phyloP scores from a whole-genome alignment of 192 early-diverging fungal genomes.

The Umbelopsis sp. region DNA sequence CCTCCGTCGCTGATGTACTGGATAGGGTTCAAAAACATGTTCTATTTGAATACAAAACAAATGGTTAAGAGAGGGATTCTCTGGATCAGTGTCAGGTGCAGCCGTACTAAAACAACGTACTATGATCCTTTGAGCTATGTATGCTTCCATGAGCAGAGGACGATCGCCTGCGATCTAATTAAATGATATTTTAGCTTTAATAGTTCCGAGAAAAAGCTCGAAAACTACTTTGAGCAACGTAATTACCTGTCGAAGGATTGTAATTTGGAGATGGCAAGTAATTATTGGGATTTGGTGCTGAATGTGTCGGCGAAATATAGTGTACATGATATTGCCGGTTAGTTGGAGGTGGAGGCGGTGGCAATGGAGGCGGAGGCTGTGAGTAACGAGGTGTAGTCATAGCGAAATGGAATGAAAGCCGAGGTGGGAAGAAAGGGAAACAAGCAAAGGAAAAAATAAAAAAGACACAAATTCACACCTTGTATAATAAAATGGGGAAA shows the following conservation, averaged over 20 bases:
- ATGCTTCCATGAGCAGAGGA: neutral
- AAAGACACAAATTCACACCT: neutral
- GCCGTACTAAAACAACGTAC: neutral
- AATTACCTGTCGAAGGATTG: neutral
- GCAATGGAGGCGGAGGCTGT: neutral
- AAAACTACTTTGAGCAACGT: no score
- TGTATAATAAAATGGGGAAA: no score
- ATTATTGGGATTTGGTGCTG: neutral
- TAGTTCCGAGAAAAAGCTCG: no score
- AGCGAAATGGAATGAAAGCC: neutral
- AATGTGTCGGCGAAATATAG: neutral
- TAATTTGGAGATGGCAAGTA: constrained; percentile 4
- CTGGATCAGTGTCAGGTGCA: neutral
- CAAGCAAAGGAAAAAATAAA: neutral
- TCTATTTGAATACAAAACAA: neutral
- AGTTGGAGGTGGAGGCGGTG: constrained; percentile 11
- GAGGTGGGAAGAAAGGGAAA: neutral
- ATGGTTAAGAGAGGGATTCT: neutral
- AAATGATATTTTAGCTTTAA: neutral
- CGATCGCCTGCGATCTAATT: constrained; percentile 19
- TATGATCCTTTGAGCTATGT: constrained; percentile 13
- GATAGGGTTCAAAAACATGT: neutral
- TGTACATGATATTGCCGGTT: constrained; percentile 22
- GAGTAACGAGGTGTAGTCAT: constrained; percentile 15
- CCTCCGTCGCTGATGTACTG: neutral